Percentiles rank a stretch among this genome's conserved stretches.
These are phyloP conservation scores for Plasmodiophora brassicae DNA, from an alignment of 208 protist species.

Conservation along the genomic window DNA sequence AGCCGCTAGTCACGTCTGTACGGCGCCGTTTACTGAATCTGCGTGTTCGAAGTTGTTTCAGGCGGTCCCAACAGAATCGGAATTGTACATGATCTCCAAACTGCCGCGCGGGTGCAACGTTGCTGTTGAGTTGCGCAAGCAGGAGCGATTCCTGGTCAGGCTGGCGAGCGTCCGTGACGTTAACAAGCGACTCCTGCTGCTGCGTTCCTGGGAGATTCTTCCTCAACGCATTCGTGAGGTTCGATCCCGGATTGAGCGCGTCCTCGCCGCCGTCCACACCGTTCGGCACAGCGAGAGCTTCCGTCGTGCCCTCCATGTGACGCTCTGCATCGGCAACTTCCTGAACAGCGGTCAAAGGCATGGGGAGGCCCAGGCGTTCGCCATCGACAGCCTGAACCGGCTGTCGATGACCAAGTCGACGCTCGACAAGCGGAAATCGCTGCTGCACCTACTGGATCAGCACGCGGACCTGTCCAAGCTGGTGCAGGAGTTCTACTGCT, in stretches of 20 bases:
- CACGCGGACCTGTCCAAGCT: not conserved
- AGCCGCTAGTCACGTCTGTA: not conserved
- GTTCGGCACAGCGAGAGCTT: not conserved
- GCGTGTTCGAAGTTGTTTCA: not conserved
- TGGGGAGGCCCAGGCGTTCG: not conserved
- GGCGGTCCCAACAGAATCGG: not conserved
- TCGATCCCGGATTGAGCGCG: not conserved
- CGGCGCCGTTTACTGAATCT: not conserved
- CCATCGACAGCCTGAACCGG: not conserved
- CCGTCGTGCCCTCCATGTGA: not conserved
- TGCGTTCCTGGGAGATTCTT: conserved; percentile 22
- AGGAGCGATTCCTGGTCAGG: not conserved
- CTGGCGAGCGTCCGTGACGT: not conserved
- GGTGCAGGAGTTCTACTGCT: not conserved
- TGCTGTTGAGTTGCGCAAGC: not conserved
- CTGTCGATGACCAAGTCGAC: not conserved
- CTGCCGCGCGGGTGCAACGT: no score
- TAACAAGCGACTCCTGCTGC: not conserved
- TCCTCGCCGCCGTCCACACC: not conserved
- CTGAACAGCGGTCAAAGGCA: conserved; percentile 2
- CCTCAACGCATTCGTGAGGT: not conserved
- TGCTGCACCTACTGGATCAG: not conserved
- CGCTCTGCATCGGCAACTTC: conserved; percentile 8
- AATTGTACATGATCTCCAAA: not conserved
- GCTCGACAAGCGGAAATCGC: not conserved